Base-by-base conservation (phyloP, 2,329 filamentous ascomycete species). In the Thielaviopsis musarum region DNA sequence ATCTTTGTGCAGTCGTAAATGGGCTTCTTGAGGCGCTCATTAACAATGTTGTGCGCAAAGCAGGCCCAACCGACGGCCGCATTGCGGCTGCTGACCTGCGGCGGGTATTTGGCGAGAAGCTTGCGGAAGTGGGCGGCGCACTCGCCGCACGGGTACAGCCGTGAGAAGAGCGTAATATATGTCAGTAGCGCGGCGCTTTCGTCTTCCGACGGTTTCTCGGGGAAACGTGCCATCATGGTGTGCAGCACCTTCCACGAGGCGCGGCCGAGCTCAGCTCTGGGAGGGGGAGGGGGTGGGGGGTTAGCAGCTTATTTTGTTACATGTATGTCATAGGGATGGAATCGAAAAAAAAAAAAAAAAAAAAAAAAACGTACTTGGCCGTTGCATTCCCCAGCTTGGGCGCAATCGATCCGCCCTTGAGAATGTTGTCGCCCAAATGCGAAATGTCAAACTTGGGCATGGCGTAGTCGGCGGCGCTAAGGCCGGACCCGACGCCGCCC, bases 361-460 rank as follows among this genome's bases (percentile, higher is more conserved):
- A 30, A 22, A 48, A 41, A 30, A 56, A 49, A 41, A 67, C 76
- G 56, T 74, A 85, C 83, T 91, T 93, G 58, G 82, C 75, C 6
- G 88, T 93, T 62, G 85, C 87, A 71, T 93, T 93, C 67, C 87
- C 88, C 58, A 93, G 74, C 71, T 88, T 90, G 1, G 87, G 84
- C 56, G 87, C 87, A 66, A 90, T 91, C 3, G 83, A 84, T 59
- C 81, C 81, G 59, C 86, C 87, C 19, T 77, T 75, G 22, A 89
- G 74, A 19, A 85, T 70, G 52, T 70, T 70, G 26, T 73, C 69
- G 1, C 79, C 71, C 28, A 80, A 64, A 30, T 68, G 64, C 41
- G 69, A 69, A 30, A 80, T 65, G 58, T 75, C 75, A 22, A 74
- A 64, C 19, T 49, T 58, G n/a, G 56, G 54, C 26, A 60, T 57